Percentiles rank a stretch among this genome's conserved stretches.
Conservation (phyloP, 805 yeast species). For the Alloascoidea africana region DNA sequence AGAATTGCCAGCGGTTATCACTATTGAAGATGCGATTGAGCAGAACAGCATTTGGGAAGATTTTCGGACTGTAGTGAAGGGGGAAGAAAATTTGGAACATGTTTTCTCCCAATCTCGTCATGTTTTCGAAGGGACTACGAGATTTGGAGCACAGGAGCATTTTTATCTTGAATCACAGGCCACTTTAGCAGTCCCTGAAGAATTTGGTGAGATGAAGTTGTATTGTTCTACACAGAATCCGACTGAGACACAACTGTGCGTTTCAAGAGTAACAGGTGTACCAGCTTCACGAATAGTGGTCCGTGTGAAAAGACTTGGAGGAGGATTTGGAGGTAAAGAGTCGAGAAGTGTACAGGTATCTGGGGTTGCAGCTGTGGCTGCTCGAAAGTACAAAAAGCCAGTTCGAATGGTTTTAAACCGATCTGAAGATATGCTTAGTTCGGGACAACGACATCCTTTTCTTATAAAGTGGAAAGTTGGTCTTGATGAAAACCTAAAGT, state of each 20-base stretch:
- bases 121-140: slow-evolving; percentile 21
- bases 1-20: slow-evolving; percentile 19
- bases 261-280: slow-evolving; percentile 26
- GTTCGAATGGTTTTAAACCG: slow-evolving; percentile 25
- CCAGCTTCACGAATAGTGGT: slow-evolving; percentile 25
- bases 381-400: slow-evolving; percentile 25
- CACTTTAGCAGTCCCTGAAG: slow-evolving; percentile 27
- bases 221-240: slow-evolving; percentile 30
- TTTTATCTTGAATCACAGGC: slow-evolving; percentile 33
- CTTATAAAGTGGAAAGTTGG: slow-evolving; percentile 26
- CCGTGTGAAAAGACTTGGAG: slow-evolving; percentile 30
- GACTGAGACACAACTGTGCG: slow-evolving; percentile 26
- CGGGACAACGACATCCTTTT: slow-evolving; percentile 35
- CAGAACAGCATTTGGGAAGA: slow-evolving; percentile 24
- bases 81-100: too few species aligned
- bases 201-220: slow-evolving; percentile 28
- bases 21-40: slow-evolving; percentile 28
- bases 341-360: slow-evolving; percentile 24
- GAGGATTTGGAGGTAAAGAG: slow-evolving; percentile 37
- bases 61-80: slow-evolving; percentile 19
- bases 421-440: slow-evolving; percentile 27
- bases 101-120: slow-evolving; percentile 15
- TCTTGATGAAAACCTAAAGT: slow-evolving; percentile 24
- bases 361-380: slow-evolving; percentile 26
- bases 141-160: slow-evolving; percentile 34